Conservation (phyloP, 306 rosid genomes). For the apple (Malus domestica) region DNA sequence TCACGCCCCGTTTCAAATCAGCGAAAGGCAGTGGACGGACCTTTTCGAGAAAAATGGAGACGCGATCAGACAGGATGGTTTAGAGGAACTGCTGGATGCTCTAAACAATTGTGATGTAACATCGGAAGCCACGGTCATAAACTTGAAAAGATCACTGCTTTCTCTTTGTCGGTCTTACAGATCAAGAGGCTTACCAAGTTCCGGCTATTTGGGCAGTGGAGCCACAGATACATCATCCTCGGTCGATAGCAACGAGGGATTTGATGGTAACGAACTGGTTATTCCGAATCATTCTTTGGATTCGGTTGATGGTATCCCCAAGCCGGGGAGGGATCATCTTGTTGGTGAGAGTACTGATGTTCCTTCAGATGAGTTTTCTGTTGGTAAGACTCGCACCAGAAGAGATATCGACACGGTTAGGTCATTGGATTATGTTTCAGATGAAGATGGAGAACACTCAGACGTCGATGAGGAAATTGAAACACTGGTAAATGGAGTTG, state of each 20-base stretch:
- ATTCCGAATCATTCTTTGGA: too few species aligned
- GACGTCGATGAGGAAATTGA: slow-evolving; percentile 34
- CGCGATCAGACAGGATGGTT: slow-evolving; percentile 36
- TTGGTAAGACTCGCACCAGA: slow-evolving; percentile 16
- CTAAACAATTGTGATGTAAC: slow-evolving; percentile 38
- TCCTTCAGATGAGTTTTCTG: slow-evolving; percentile 2
- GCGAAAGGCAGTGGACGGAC: slow-evolving; percentile 68
- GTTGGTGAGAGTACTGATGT: slow-evolving; percentile 11
- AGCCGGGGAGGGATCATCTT: slow-evolving; percentile 12
- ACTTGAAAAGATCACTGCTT: slow-evolving; percentile 54
- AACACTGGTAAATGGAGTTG: neutral
- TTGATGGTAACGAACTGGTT: neutral
- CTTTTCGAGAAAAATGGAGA: slow-evolving; percentile 45
- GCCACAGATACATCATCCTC: slow-evolving; percentile 2
- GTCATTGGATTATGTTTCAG: slow-evolving; percentile 17
- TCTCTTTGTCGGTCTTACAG: slow-evolving; percentile 33
- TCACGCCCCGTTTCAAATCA: slow-evolving; percentile 70
- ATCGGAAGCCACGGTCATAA: slow-evolving; percentile 63
- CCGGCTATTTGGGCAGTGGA: slow-evolving; percentile 21
- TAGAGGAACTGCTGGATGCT: slow-evolving; percentile 42
- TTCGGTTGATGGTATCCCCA: slow-evolving; percentile 13
- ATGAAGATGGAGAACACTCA: slow-evolving; percentile 19
- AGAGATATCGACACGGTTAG: slow-evolving; percentile 10
- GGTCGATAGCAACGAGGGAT: slow-evolving; percentile 14
- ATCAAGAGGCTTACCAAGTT: slow-evolving; percentile 25